Evolutionary conservation across 148 eudicot species (phyloP).

Genomic region (Vaccinium myrtillus): DNA sequence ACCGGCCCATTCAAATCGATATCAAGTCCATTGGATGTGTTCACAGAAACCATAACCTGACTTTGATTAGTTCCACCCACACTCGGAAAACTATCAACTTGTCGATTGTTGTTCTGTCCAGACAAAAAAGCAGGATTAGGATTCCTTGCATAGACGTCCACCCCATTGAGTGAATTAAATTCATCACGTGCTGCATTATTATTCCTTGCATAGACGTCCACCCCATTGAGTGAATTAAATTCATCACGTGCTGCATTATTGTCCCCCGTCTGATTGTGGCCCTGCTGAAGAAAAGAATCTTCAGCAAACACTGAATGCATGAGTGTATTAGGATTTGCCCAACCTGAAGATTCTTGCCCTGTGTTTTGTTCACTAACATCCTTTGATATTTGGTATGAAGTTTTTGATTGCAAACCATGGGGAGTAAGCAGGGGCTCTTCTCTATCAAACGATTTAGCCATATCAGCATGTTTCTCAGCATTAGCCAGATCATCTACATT

Average conservation of each 20-base stretch:
- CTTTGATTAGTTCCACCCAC: conserved; percentile 22
- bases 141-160: conserved; percentile 19
- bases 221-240: conserved; percentile 14
- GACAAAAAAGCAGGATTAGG: conserved; percentile 19
- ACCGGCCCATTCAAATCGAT: conserved; percentile 26
- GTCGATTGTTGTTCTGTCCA: conserved; percentile 34
- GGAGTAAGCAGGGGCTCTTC: conserved; percentile 23
- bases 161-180: conserved; percentile 14
- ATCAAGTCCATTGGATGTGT: conserved; percentile 20
- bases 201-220: conserved; percentile 18
- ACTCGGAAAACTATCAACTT: conserved; percentile 24
- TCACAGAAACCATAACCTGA: conserved; percentile 23
- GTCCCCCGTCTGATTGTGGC: conserved; percentile 20
- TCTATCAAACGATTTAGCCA: conserved; percentile 23
- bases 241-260: conserved; percentile 14
- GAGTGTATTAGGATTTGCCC: conserved; percentile 27
- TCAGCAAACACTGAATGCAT: conserved; percentile 27
- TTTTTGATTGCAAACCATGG: conserved; percentile 22
- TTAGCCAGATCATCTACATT: conserved; percentile 11
- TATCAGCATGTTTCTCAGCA: conserved; percentile 24
- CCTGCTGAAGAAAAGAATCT: conserved; percentile 32
- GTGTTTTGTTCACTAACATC: conserved; percentile 18
- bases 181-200: conserved; percentile 14
- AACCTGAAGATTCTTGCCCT: conserved; percentile 30
- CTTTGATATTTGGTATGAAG: conserved; percentile 24